These are phyloP conservation scores for Fusarium anthophilum DNA, from an alignment of 2,329 filamentous ascomycete genomes.

Conservation along the genomic window DNA sequence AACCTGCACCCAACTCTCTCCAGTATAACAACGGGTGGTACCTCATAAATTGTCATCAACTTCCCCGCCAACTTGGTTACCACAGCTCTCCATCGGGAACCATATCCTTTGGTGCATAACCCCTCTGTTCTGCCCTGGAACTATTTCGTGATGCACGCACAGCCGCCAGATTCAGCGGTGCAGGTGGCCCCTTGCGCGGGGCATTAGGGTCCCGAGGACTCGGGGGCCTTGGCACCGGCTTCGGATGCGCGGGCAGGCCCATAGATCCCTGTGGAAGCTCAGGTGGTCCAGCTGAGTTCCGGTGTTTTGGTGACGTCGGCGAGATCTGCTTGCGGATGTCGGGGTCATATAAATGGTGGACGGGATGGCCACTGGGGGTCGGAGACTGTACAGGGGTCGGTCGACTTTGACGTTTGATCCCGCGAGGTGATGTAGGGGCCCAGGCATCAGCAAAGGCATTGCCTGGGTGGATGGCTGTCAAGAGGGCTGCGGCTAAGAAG, in stretches of 20 bases:
- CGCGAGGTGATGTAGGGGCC: constrained; percentile 50
- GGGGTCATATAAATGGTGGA: constrained; percentile 48
- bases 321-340: constrained; percentile 47
- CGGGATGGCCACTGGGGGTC: constrained; percentile 34
- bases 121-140: constrained; percentile 2
- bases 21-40: background rate
- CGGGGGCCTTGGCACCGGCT: constrained; percentile 27
- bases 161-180: constrained; percentile 23
- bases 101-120: constrained; percentile 14
- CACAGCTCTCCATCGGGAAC: constrained; percentile 29
- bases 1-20: background rate
- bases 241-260: constrained; percentile 44
- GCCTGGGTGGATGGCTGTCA: constrained; percentile 52
- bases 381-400: constrained; percentile 32
- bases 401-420: constrained; percentile 28
- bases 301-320: constrained; percentile 36
- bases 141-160: constrained; percentile 14
- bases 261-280: constrained; percentile 40
- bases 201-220: constrained; percentile 13
- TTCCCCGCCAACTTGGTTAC: background rate
- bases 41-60: no score
- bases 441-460: constrained; percentile 52
- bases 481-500: constrained; percentile 48
- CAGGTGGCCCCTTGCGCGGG: constrained; percentile 30
- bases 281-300: constrained; percentile 31